Evolutionary conservation across 1,139 yeast species (phyloP), one percentile per base, ranked within the genome.

Genomic region (Scheffersomyces quercinus): DNA sequence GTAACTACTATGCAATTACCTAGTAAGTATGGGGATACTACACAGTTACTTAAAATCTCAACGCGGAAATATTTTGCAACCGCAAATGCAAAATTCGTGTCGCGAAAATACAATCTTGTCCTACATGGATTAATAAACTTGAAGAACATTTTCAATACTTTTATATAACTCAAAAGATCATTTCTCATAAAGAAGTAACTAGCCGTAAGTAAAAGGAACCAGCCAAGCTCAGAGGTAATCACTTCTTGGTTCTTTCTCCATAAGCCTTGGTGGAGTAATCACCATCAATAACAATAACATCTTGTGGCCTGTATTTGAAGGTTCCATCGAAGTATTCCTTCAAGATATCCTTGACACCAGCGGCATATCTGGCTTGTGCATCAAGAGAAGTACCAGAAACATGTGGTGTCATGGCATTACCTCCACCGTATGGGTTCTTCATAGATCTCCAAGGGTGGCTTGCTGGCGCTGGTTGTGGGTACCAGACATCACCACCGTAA

Each of bases 331-430:
- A 80, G 70, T 81, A 86, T 35, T 82, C 75, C 45, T 75, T 70
- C 67, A 87, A 77, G 54, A 87, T 85, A 51, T 67, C 68, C 69
- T 82, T 77, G 40, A 83, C 83, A 44, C 95, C 95, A 15, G 65
- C 66, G 26, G 93, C 81, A 56, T 87, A 87, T 58, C 95, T 76
- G 35, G 72, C 71, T 69, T 87, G 95, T 37, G 95, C 93, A 64
- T 86, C 95, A 54, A 87, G 69, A 39, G 88, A 82, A 30, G 93
- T 83, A 49, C 95, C 95, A 44, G 88, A 81, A 50, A 83, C 79
- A 60, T 87, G 95, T 28, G 93, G 91, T 42, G 89, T 84, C 93
- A 87, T 85, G 47, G 93, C 93, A 58, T 87, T 87, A 53, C 93
- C 93, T 35, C 80, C 85, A 45, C 88, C 88, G 53, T 72, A 78